Conservation (phyloP, 2,329 filamentous ascomycete species). For the Blastomyces gilchristii region DNA sequence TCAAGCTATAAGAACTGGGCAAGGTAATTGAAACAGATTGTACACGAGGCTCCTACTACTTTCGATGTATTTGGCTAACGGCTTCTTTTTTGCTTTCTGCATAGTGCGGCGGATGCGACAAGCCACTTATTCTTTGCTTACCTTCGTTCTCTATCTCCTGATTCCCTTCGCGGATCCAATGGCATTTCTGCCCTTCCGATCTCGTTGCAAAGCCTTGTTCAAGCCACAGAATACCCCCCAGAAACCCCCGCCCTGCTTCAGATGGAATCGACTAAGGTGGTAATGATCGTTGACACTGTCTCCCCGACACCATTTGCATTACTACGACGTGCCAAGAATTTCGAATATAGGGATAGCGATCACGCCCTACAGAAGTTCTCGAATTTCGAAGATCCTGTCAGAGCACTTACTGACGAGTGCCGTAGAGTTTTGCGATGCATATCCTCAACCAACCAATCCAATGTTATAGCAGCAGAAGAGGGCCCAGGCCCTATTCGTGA, state of each 20-base stretch:
- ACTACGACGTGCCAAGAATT: conserved; percentile 81
- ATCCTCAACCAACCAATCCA: conserved; percentile 77
- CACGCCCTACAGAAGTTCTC: conserved; percentile 74
- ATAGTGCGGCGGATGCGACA: conserved; percentile 82
- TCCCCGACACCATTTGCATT: conserved; percentile 91
- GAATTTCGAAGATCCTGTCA: conserved; percentile 77
- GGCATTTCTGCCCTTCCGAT: conserved; percentile 80
- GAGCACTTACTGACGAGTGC: conserved; percentile 86
- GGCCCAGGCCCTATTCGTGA: conserved; percentile 65
- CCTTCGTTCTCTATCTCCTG: conserved; percentile 78
- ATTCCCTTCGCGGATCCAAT: conserved; percentile 55
- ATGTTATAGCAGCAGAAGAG: conserved; percentile 54
- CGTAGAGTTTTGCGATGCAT: conserved; percentile 81
- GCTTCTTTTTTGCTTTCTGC: neutral
- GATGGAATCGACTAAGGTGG: conserved; percentile 72
- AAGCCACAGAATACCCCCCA: conserved; percentile 91
- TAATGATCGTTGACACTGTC: conserved; percentile 93
- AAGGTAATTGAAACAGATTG: conserved; percentile 43
- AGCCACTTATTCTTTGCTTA: conserved; percentile 98
- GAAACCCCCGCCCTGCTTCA: conserved; percentile 66
- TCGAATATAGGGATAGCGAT: conserved; percentile 88
- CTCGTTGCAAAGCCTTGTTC: conserved; percentile 79
- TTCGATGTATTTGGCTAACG: conserved; percentile 6
- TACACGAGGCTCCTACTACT: conserved; percentile 7
- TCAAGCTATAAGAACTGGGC: conserved; percentile 86